A percentile compares a stretch with the other conserved stretches of the same genome.
Conservation (phyloP, 495 filamentous ascomycete species). For the Sphaerosporella brunnea region DNA sequence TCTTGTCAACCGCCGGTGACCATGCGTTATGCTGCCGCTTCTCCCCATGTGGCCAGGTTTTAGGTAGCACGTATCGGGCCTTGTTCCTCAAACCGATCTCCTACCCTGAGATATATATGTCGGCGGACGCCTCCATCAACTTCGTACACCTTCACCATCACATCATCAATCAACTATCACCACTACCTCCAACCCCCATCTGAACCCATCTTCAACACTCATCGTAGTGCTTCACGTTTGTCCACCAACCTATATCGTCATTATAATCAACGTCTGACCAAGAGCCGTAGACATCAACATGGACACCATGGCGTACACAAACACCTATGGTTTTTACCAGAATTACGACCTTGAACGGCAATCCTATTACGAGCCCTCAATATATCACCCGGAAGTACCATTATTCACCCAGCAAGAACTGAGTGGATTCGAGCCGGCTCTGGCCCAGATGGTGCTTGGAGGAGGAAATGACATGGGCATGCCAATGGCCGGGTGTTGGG, state of each 20-base stretch:
- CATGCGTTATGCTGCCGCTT: conserved; percentile 2
- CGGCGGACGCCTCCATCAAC: neutral
- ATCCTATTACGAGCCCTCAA: neutral
- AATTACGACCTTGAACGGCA: neutral
- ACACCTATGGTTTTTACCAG: conserved; percentile 1
- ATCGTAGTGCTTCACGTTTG: neutral
- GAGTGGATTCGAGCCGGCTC: conserved; percentile 16
- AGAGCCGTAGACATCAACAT: neutral
- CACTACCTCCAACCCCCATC: neutral
- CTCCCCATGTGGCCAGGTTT: conserved; percentile 1
- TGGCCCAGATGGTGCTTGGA: conserved; percentile 5
- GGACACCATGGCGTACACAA: conserved; percentile 4
- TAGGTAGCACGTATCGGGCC: conserved; percentile 5
- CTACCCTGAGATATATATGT: neutral
- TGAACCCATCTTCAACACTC: neutral
- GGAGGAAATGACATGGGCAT: conserved; percentile 8
- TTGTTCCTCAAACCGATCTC: neutral
- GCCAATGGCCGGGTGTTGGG: conserved; percentile 3
- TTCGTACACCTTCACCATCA: neutral
- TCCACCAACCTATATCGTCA: neutral
- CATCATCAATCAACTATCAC: neutral
- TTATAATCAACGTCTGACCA: neutral
- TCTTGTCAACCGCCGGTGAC: neutral
- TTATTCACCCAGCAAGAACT: conserved; percentile 20
- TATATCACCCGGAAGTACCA: conserved; percentile 10